These are phyloP conservation scores for Kodamaea leandrae DNA, from an alignment of 805 yeast genomes.

Conservation along the genomic window DNA sequence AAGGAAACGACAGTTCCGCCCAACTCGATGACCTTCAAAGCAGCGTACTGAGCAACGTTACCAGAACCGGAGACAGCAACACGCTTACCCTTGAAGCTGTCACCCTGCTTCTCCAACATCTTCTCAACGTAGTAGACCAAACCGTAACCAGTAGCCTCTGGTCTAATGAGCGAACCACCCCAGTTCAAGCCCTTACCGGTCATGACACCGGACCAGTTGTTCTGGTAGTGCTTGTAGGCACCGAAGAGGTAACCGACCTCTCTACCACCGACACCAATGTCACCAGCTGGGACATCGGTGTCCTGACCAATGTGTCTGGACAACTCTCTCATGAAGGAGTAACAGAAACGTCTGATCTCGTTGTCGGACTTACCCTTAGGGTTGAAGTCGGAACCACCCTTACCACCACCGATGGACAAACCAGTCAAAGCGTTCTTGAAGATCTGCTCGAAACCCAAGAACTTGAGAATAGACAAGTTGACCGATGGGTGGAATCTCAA, in stretches of 20 bases:
- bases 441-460: conserved; percentile 96
- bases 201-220: conserved; percentile 94
- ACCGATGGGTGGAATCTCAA: conserved; percentile 97
- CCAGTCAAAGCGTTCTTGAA: conserved; percentile 98
- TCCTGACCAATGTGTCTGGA: conserved; percentile 95
- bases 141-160: conserved; percentile 99
- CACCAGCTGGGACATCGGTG: conserved; percentile 99
- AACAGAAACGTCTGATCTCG: conserved; percentile 97
- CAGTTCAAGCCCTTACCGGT: conserved; percentile 97
- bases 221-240: conserved; percentile 88
- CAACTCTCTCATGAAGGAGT: conserved; percentile 92
- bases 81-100: conserved; percentile 86
- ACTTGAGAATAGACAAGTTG: conserved; percentile 90
- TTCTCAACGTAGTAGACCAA: conserved; percentile 94
- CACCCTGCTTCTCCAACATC: conserved; percentile 94
- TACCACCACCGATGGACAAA: conserved; percentile 98
- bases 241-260: conserved; percentile 95
- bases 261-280: conserved; percentile 97
- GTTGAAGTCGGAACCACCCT: conserved; percentile 98
- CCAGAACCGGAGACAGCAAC: conserved; percentile 98
- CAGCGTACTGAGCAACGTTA: conserved; percentile 99
- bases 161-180: conserved; percentile 99
- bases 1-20: conserved; percentile 94
- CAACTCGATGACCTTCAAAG: conserved; percentile 92
- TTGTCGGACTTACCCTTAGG: conserved; percentile 91